Evolutionary conservation across 331 rosid species (phyloP), one percentile per base, ranked within the genome.

Genomic region (Prunus yedoensis): DNA sequence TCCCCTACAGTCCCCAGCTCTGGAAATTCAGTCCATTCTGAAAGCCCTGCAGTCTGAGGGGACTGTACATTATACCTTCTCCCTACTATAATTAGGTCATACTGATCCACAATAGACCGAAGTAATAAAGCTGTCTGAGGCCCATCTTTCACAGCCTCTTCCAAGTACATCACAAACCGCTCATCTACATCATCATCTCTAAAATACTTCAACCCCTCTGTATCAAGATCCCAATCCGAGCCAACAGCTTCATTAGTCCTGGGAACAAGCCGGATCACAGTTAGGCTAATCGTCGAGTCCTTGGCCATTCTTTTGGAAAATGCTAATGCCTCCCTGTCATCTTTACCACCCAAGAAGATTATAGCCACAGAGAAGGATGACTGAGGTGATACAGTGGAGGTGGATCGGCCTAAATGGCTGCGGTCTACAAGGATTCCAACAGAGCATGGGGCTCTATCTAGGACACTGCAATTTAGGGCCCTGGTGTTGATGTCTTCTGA

Each of bases 1-100:
- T 89, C 91, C 57, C 94, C 91, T 27, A 87, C 18, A 0, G 74
- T 62, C 8, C 94, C 94, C 10, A 89, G 69, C 66, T 89, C 94
- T 1, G 86, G 54, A 74, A 78, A 82, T 38, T 85, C 91, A 68
- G 68, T 85, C 91, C 94, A 89, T 52, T 80, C 83, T 23, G 74
- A 75, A 18, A 89, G 76, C 8, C 87, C 91, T 15, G 20, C 0
- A 0, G 87, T 89, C n/a, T 83, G 90, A 13, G 82, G 68, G 5
- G 74, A 76, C 23, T 73, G 64, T 1, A 76, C 13, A 1, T 77
- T 80, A 41, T 87, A 9, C 5, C 86, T 38, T 76, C 91, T 85
- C 18, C 94, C 94, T 60, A 85, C 90, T 15, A 89, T 6, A n/a
- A 89, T 73, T 35, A 83, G 71, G 51, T 87, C 86, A 68, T 66